Evolutionary conservation across 495 filamentous ascomycete species (phyloP).

Genomic region (Poronia punctata): DNA sequence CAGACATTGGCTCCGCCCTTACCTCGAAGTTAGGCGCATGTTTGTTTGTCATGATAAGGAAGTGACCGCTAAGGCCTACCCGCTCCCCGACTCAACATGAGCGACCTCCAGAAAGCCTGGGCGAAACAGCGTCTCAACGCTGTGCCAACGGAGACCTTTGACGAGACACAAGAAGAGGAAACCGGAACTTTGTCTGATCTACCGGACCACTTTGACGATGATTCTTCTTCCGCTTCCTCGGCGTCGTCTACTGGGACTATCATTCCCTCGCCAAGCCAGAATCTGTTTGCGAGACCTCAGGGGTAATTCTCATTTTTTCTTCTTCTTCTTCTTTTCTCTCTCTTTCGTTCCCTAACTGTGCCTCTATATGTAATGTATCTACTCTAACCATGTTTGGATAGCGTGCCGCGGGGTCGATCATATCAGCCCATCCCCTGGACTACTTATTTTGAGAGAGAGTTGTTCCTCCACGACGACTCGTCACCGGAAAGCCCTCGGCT

Average conservation of each 20-base stretch:
- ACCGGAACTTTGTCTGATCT: conserved; percentile 33
- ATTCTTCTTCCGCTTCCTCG: conserved; percentile 68
- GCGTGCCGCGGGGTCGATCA: conserved; percentile 32
- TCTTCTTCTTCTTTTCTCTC: conserved; percentile 8
- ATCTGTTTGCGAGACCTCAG: conserved; percentile 63
- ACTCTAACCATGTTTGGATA: conserved; percentile 20
- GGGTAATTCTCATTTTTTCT: conserved; percentile 40
- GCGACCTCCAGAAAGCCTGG: conserved; percentile 77
- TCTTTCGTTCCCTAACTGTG: no score
- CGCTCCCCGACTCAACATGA: conserved; percentile 50
- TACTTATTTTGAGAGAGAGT: conserved; percentile 79
- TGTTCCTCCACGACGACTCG: conserved; percentile 53
- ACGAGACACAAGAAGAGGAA: conserved; percentile 49
- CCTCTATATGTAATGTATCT: no score
- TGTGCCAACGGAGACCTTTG: conserved; percentile 48
- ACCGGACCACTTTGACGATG: conserved; percentile 51
- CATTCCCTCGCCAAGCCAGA: conserved; percentile 67
- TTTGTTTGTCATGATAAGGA: conserved; percentile 10
- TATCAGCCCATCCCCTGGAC: conserved; percentile 69
- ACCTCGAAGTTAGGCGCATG: not conserved
- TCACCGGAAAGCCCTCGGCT: conserved; percentile 39
- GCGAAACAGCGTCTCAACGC: conserved; percentile 68
- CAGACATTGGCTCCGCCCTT: not conserved
- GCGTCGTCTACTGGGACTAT: conserved; percentile 84
- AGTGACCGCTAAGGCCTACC: not conserved